Evolutionary conservation across 2,329 filamentous ascomycete species (phyloP).

Genomic region (Calycina herbarum): DNA sequence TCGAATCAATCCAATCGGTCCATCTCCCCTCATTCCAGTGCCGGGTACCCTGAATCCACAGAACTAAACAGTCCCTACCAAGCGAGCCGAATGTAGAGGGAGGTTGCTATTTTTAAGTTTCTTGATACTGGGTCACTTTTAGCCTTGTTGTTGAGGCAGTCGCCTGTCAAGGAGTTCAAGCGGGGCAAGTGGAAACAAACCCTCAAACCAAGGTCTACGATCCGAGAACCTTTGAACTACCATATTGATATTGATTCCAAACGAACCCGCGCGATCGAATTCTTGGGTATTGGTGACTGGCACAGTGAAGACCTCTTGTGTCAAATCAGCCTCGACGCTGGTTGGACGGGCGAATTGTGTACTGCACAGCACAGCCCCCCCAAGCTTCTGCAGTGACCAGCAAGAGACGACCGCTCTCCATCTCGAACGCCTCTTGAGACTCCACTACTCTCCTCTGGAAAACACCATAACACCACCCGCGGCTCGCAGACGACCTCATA

Average conservation of each 20-base stretch:
- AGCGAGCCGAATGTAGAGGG: background rate
- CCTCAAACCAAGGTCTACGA: background rate
- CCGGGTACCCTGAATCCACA: too few species aligned
- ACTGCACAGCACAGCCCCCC: conserved; percentile 34
- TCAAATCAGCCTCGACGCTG: conserved; percentile 23
- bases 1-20: background rate
- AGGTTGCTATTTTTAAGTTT: conserved; percentile 5
- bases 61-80: too few species aligned
- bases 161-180: background rate
- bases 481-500: conserved; percentile 10
- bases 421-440: conserved; percentile 16
- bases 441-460: conserved; percentile 12
- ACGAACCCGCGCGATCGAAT: background rate
- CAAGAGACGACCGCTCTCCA: conserved; percentile 16
- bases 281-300: background rate
- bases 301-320: conserved; percentile 19
- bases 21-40: too few species aligned
- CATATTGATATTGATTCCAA: background rate
- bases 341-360: conserved; percentile 24
- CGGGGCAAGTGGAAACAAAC: background rate
- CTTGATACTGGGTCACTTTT: background rate
- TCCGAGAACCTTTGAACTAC: background rate
- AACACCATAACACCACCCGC: conserved; percentile 19
- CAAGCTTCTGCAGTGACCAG: conserved; percentile 16
- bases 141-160: conserved; percentile 1